Conservation (phyloP, 805 yeast species). For the Starmerella floricola region DNA sequence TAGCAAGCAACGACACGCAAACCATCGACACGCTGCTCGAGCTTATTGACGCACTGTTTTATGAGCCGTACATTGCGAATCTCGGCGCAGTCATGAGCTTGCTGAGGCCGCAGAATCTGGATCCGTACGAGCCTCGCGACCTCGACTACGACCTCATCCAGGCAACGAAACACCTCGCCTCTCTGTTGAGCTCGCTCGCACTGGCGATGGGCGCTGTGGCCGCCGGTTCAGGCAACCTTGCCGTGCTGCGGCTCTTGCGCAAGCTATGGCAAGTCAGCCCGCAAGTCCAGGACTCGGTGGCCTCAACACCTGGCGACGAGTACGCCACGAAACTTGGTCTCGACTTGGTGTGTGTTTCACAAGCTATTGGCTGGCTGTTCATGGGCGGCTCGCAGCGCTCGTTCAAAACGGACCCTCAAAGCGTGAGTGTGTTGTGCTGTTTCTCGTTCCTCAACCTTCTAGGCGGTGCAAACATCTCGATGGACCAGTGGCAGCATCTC, state of each 20-base stretch:
- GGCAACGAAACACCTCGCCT: conserved; percentile 2
- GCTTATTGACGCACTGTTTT: conserved; percentile 39
- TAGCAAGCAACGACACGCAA: conserved; percentile 47
- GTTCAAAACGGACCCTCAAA: conserved; percentile 47
- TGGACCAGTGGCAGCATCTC: conserved; percentile 62
- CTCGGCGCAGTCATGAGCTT: neutral
- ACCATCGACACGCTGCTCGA: conserved; percentile 40
- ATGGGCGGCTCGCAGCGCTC: conserved; percentile 90
- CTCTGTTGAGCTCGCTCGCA: conserved; percentile 33
- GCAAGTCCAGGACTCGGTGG: conserved; percentile 7
- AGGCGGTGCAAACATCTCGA: conserved; percentile 18
- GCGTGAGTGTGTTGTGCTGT: conserved; percentile 50
- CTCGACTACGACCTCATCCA: conserved; percentile 1
- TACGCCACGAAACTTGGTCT: conserved; percentile 40
- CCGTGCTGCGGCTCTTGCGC: conserved; percentile 59
- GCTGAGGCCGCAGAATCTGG: conserved; percentile 42
- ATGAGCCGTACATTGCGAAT: neutral
- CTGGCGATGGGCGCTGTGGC: conserved; percentile 59
- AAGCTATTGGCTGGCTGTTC: conserved; percentile 78
- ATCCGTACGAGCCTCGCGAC: neutral
- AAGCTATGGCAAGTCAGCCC: conserved; percentile 34
- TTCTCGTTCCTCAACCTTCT: conserved; percentile 35
- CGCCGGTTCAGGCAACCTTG: conserved; percentile 88
- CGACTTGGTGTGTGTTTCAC: conserved; percentile 60
- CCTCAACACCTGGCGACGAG: neutral